phyloP scores from a whole-genome alignment of 2,329 filamentous ascomycete genomes.

The Stachybotrys echinatus region DNA sequence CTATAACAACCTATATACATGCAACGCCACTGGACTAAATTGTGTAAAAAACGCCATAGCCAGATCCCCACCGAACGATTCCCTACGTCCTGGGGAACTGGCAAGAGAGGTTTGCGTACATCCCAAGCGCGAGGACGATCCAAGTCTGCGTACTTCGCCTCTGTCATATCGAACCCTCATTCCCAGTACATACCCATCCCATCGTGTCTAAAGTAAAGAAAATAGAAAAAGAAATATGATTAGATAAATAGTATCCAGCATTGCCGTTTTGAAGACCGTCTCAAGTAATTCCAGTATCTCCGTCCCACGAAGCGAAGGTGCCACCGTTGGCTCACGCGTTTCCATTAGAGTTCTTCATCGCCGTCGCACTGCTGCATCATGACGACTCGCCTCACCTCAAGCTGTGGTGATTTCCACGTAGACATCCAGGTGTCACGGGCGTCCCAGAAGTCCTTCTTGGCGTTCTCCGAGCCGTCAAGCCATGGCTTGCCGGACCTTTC shows the following conservation, averaged over 20 bases:
- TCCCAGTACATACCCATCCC: neutral
- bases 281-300: neutral
- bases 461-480: conserved; percentile 62
- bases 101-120: neutral
- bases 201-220: neutral
- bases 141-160: neutral
- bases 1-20: neutral
- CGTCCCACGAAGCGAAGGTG: neutral
- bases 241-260: neutral
- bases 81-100: neutral
- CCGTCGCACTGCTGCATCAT: conserved; percentile 68
- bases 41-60: neutral
- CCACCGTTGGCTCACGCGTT: neutral
- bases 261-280: neutral
- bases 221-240: neutral
- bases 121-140: neutral
- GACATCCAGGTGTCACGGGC: conserved; percentile 59
- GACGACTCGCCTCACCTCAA: conserved; percentile 65
- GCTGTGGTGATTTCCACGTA: conserved; percentile 64
- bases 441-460: conserved; percentile 73
- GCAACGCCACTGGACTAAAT: neutral
- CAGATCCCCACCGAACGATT: neutral
- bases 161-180: neutral
- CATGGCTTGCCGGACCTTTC: conserved; percentile 69
- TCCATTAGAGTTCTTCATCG: conserved; percentile 42